phyloP scores from a whole-genome alignment of 2,329 filamentous ascomycete genomes.

The Ramichloridium luteum region DNA sequence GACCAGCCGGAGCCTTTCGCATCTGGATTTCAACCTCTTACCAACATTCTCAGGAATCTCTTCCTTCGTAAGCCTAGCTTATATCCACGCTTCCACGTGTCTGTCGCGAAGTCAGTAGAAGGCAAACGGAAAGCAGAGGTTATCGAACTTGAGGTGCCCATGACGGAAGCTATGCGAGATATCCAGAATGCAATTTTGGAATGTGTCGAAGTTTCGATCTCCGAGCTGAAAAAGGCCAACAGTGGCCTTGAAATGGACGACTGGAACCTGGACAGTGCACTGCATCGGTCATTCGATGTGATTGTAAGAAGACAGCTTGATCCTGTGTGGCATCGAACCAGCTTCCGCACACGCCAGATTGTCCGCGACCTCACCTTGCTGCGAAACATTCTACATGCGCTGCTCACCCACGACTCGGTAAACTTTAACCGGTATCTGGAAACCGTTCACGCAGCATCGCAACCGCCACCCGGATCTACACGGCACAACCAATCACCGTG shows the following conservation, averaged over 20 bases:
- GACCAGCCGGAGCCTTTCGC: constrained; percentile 88
- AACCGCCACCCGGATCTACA: constrained; percentile 75
- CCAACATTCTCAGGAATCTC: constrained; percentile 82
- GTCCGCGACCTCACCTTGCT: constrained; percentile 79
- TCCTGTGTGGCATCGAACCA: constrained; percentile 93
- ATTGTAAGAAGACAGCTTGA: constrained; percentile 82
- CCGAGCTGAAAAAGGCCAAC: constrained; percentile 85
- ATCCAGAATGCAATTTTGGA: constrained; percentile 93
- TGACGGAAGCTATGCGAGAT: constrained; percentile 86
- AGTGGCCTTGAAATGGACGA: constrained; percentile 91
- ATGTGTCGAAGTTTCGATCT: constrained; percentile 88
- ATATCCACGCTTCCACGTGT: constrained; percentile 88
- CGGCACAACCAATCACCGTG: constrained; percentile 85
- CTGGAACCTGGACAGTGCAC: constrained; percentile 86
- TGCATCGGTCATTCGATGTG: constrained; percentile 85
- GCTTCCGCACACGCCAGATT: constrained; percentile 89
- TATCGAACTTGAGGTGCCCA: constrained; percentile 88
- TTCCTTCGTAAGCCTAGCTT: constrained; percentile 80
- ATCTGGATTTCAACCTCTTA: constrained; percentile 72
- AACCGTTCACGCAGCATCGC: constrained; percentile 82
- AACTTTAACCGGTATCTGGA: constrained; percentile 88
- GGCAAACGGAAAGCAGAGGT: constrained; percentile 90
- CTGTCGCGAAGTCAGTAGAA: constrained; percentile 79
- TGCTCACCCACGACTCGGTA: constrained; percentile 80
- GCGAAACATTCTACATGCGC: constrained; percentile 63